Base-by-base conservation (phyloP, 2,329 filamentous ascomycete species). In the Microsporum canis region DNA sequence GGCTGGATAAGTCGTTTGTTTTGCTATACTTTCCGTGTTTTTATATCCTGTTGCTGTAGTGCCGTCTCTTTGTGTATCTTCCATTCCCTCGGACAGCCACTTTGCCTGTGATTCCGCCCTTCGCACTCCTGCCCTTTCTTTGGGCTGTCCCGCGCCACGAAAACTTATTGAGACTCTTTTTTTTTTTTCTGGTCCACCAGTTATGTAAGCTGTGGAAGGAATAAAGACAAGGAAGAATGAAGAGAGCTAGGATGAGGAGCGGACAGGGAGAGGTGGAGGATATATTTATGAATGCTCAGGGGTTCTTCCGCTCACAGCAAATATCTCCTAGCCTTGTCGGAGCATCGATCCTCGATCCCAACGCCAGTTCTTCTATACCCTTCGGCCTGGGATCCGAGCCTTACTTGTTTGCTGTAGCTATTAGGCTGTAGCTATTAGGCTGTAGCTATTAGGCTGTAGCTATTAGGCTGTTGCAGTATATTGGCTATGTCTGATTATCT, bases 321-420 rank as follows among this genome's bases (percentile, higher is more conserved):
- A 53, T 53, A 31, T 53, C 49, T 34, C 49, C 49, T 53, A 53
- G 27, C 49, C 49, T 53, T 27, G 49, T 31, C 49, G 49, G 49
- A 53, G 6, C 43, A 47, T 47, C 23, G 23, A 27, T 27, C 43
- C 23, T 12, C 43, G 3, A 47, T 6, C 17, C 17, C 43, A 47
- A 47, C n/a, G 43, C 43, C 23, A 36, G 34, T 17, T 27, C 4
- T 17, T 29, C 23, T 29, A 4, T 10, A 23, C n/a, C 6, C 17
- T 47, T 23, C 23, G 23, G 23, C 43, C 17, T 47, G 43, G 43
- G 43, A 47, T 27, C 43, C 43, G 43, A 47, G 43, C 43, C 43
- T 47, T 29, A 14, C 39, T n/a, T 43, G 39, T 47, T 7, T 47
- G 17, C 17, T 29, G 17, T 23, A 23, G 17, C 17, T 23, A 23